phyloP scores from a whole-genome alignment of 2,329 filamentous ascomycete species.

The Nemania abortiva region DNA sequence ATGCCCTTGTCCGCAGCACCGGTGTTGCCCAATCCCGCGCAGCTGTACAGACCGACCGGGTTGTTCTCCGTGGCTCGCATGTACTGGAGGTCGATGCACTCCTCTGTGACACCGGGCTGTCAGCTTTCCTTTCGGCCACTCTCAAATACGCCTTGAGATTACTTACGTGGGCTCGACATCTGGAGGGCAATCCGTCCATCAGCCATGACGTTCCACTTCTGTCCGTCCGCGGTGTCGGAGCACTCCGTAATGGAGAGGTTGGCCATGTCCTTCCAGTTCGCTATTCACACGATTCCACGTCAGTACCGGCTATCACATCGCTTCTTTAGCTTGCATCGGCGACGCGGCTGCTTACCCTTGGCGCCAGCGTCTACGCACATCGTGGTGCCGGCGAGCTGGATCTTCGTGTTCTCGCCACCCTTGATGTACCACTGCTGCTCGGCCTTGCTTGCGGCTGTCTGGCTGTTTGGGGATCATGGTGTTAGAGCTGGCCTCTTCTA shows the following conservation, averaged over 20 bases:
- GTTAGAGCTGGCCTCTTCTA: conserved; percentile 5
- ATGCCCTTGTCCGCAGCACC: conserved; percentile 57
- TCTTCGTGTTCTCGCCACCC: conserved; percentile 50
- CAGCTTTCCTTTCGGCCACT: neutral
- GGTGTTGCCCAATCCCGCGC: conserved; percentile 55
- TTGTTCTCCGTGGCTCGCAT: conserved; percentile 58
- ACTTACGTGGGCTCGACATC: conserved; percentile 53
- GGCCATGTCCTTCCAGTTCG: conserved; percentile 58
- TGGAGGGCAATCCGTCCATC: conserved; percentile 57
- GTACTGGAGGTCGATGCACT: conserved; percentile 58
- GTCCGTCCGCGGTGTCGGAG: conserved; percentile 50
- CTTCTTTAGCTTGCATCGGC: neutral
- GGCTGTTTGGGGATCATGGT: conserved; percentile 39
- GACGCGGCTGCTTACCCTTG: conserved; percentile 42
- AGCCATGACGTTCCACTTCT: conserved; percentile 55
- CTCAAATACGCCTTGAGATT: neutral
- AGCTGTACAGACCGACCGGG: conserved; percentile 56
- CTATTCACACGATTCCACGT: conserved; percentile 39
- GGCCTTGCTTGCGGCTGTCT: conserved; percentile 50
- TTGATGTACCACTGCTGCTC: conserved; percentile 59
- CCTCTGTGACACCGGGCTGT: conserved; percentile 46
- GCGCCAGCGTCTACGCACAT: conserved; percentile 58
- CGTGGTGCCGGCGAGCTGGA: conserved; percentile 54
- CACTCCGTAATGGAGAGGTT: conserved; percentile 53
- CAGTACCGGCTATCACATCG: neutral